Conservation (phyloP, 148 eudicot genomes). For the Arctostaphylos glauca region DNA sequence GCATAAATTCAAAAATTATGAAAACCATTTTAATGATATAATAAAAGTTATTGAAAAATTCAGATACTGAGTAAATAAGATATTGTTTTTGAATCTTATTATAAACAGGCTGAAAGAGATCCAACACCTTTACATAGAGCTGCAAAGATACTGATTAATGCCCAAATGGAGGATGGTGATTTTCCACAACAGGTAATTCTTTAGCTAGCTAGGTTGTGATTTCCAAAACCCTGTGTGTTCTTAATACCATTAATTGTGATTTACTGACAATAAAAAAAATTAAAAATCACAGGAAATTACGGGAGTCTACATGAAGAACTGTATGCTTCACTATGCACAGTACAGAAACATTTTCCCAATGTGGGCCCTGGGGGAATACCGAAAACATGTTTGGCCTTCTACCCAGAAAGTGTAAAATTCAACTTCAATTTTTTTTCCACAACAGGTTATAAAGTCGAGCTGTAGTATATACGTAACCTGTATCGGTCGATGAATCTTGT, state of each 20-base stretch:
- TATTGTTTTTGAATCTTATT: not conserved
- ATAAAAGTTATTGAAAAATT: not conserved
- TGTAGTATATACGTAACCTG: not conserved
- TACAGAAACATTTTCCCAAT: constrained; percentile 51
- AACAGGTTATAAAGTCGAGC: not conserved
- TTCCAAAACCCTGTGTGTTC: not conserved
- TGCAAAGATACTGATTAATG: constrained; percentile 50
- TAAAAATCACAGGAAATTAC: constrained; percentile 39
- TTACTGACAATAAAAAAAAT: not conserved
- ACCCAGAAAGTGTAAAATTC: not conserved
- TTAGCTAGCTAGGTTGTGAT: not conserved
- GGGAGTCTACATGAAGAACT: constrained; percentile 53
- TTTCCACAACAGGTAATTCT: constrained; percentile 48
- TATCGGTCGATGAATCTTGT: not conserved
- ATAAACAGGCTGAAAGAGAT: constrained; percentile 41
- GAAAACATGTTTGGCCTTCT: constrained; percentile 37
- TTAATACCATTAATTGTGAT: not conserved
- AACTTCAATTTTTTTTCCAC: not conserved
- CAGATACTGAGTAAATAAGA: not conserved
- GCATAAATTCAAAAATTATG: not conserved
- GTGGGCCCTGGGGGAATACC: constrained; percentile 55
- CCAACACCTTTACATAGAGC: constrained; percentile 47
- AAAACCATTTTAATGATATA: not conserved
- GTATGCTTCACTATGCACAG: constrained; percentile 49
- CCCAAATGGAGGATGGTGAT: constrained; percentile 48